Percentiles rank a stretch among this genome's conserved stretches.
Evolutionary conservation across 2,329 filamentous ascomycete genomes (phyloP).

Genomic region (Penicillium polonicum): DNA sequence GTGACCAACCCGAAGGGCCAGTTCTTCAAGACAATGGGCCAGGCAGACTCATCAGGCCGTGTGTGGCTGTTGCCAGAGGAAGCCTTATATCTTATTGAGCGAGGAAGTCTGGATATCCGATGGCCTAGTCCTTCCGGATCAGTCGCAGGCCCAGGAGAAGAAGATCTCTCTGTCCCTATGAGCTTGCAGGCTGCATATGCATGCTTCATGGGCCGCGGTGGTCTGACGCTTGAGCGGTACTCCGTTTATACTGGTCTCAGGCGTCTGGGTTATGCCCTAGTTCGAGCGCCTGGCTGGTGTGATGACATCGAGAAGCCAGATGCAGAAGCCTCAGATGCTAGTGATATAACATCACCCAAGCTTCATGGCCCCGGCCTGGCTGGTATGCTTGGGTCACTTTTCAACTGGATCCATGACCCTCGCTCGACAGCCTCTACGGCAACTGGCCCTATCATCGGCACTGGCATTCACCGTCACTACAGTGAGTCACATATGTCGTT

Average conservation of each 20-base stretch:
- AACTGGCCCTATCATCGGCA: conserved; percentile 51
- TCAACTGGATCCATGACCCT: conserved; percentile 35
- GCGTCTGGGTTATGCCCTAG: conserved; percentile 76
- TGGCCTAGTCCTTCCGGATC: conserved; percentile 61
- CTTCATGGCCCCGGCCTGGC: conserved; percentile 25
- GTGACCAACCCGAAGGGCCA: conserved; percentile 71
- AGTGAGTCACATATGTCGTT: conserved; percentile 30
- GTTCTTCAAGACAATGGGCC: conserved; percentile 75
- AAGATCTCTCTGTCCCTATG: conserved; percentile 71
- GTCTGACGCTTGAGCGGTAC: conserved; percentile 72
- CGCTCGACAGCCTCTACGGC: conserved; percentile 29
- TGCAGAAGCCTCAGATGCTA: conserved; percentile 1
- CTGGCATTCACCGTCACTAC: conserved; percentile 57
- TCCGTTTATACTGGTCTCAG: conserved; percentile 85
- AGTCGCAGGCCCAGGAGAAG: conserved; percentile 35
- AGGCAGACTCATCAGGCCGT: conserved; percentile 61
- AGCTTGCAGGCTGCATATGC: conserved; percentile 89
- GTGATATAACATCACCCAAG: conserved; percentile 1
- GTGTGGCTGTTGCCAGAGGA: conserved; percentile 91
- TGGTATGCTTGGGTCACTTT: conserved; percentile 35
- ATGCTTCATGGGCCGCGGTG: conserved; percentile 69
- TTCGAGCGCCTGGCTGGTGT: conserved; percentile 62
- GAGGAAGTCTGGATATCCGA: conserved; percentile 82
- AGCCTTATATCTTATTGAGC: conserved; percentile 82
- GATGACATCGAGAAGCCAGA: conserved; percentile 38